Evolutionary conservation across 176 grass and related monocot species (phyloP).

Genomic region (Musa acuminata): DNA sequence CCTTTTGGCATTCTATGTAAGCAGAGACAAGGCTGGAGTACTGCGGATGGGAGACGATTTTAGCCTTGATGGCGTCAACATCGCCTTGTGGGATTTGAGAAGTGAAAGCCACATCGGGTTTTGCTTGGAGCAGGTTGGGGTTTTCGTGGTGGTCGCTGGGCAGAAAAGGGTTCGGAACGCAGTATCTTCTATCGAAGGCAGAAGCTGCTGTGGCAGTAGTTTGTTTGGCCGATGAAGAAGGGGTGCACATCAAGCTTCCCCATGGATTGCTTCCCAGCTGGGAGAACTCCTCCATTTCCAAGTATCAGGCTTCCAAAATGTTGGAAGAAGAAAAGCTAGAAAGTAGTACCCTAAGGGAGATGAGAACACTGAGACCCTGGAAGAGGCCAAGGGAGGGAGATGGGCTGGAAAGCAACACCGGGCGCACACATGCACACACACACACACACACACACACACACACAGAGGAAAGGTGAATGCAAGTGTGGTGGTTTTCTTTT

Average conservation of each 20-base stretch:
- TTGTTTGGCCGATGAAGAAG: not conserved
- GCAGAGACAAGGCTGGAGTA: constrained; percentile 79
- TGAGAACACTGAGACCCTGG: not conserved
- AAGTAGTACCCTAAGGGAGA: not conserved
- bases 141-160: constrained; percentile 26
- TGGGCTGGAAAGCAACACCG: not conserved
- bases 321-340: not conserved
- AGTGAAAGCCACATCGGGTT: constrained; percentile 36
- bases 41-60: constrained; percentile 86
- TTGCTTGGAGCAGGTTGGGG: constrained; percentile 21
- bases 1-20: constrained; percentile 98
- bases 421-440: constrained; percentile 1
- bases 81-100: constrained; percentile 35
- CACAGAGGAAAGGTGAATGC: constrained; percentile 7
- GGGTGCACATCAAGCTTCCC: not conserved
- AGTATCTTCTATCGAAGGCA: too few species aligned
- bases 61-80: constrained; percentile 77
- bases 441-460: constrained; percentile 5
- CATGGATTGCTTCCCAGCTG: not conserved
- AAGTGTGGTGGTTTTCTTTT: constrained; percentile 6
- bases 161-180: constrained; percentile 19
- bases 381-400: constrained; percentile 3
- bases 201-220: not conserved
- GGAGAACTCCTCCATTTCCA: constrained; percentile 7
- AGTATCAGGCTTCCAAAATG: not conserved